Conservation (phyloP, 139 green algal genomes). For the Mesostigma viride region DNA sequence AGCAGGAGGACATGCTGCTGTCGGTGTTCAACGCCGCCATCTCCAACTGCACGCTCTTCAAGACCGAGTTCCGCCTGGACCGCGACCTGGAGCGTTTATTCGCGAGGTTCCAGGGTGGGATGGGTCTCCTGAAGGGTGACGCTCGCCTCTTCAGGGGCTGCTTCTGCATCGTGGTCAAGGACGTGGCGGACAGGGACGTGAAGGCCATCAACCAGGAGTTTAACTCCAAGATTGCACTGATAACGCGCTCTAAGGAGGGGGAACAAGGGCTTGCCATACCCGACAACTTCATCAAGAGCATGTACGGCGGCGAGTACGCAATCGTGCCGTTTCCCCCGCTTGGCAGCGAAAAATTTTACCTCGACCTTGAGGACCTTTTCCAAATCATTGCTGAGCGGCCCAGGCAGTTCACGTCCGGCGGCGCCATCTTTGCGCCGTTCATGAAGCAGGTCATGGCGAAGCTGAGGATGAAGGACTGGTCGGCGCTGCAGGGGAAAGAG, state of each 20-base stretch:
- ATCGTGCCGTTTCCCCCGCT: background rate
- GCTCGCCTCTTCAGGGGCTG: too few species aligned
- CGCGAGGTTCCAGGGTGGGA: background rate
- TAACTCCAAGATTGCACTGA: background rate
- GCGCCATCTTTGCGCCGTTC: background rate
- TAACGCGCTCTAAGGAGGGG: background rate
- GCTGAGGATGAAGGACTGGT: background rate
- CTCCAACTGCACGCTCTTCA: background rate
- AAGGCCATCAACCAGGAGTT: background rate
- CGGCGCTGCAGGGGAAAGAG: background rate
- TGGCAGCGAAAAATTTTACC: background rate
- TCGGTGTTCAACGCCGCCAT: background rate
- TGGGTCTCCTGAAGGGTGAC: background rate
- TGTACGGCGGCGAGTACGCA: background rate
- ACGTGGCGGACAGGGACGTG: too few species aligned
- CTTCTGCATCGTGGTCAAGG: too few species aligned
- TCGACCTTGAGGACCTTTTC: background rate
- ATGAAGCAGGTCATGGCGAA: background rate
- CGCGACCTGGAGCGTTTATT: background rate
- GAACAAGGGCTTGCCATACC: background rate
- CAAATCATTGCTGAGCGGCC: background rate
- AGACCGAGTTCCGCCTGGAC: too few species aligned
- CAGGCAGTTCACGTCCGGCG: background rate
- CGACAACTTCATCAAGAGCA: background rate
- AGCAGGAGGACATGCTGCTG: background rate